phyloP scores from a whole-genome alignment of 352 stramenopile genomes.

The Discostella stelligera region DNA sequence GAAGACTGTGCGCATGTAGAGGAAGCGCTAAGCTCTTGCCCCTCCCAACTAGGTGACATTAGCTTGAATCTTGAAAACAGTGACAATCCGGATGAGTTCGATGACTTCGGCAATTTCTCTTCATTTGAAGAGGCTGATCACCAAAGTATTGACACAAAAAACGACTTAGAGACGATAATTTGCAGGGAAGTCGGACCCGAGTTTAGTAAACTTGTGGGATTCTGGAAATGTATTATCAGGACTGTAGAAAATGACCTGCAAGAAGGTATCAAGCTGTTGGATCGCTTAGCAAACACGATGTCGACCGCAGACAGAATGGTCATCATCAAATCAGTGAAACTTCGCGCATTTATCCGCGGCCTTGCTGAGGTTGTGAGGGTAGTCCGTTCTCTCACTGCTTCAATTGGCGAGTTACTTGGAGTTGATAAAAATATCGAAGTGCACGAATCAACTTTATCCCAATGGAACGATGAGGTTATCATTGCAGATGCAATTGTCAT shows the following conservation, averaged over 20 bases:
- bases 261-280: slow-evolving; percentile 36
- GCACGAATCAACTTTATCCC: slow-evolving; percentile 34
- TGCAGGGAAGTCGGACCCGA: slow-evolving; percentile 13
- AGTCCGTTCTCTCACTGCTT: slow-evolving; percentile 58
- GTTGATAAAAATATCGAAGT: slow-evolving; percentile 47
- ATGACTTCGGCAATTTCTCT: slow-evolving; percentile 49
- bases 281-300: slow-evolving; percentile 29
- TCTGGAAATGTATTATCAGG: slow-evolving; percentile 33
- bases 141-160: slow-evolving; percentile 7
- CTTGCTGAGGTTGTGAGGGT: slow-evolving; percentile 68
- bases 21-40: not conserved
- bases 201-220: slow-evolving; percentile 11
- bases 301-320: slow-evolving; percentile 25
- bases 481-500: slow-evolving; percentile 47
- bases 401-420: slow-evolving; percentile 65
- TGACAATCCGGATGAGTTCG: slow-evolving; percentile 18
- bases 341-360: slow-evolving; percentile 42
- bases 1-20: not conserved
- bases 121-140: slow-evolving; percentile 26
- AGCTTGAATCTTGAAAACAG: slow-evolving; percentile 14
- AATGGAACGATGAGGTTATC: slow-evolving; percentile 55
- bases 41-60: not conserved
- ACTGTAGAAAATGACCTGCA: slow-evolving; percentile 44
- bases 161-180: slow-evolving; percentile 7
- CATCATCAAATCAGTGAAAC: slow-evolving; percentile 45